Evolutionary conservation across 176 grass and related monocot genomes (phyloP).

Genomic region (Juncus inflexus): DNA sequence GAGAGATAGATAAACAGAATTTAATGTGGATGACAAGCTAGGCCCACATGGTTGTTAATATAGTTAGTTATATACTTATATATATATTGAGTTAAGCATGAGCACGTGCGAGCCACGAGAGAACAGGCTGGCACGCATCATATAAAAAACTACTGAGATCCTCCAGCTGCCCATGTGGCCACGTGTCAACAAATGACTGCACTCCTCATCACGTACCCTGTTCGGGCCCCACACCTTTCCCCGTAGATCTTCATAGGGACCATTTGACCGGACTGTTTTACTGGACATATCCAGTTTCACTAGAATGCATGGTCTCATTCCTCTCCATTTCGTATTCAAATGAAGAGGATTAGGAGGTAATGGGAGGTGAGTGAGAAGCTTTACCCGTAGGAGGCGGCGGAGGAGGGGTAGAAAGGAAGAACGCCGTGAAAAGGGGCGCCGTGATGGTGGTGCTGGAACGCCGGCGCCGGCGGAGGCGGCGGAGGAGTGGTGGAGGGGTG

Average conservation of each 20-base stretch:
- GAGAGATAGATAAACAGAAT: too few species aligned
- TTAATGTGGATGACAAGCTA: too few species aligned
- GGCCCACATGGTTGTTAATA: neutral
- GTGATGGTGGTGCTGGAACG: conserved; percentile 52
- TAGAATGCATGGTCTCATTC: neutral
- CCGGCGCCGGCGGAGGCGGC: conserved; percentile 32
- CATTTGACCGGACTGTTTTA: neutral
- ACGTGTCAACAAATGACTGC: conserved; percentile 25
- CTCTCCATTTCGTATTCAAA: neutral
- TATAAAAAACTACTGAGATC: conserved; percentile 54
- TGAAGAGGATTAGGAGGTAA: neutral
- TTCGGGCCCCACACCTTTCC: conserved; percentile 22
- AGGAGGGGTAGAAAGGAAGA: conserved; percentile 68
- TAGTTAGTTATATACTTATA: conserved; percentile 32
- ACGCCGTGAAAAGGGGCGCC: conserved; percentile 67
- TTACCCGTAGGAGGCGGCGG: conserved; percentile 81
- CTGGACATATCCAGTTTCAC: conserved; percentile 4
- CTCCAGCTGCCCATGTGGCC: conserved; percentile 39
- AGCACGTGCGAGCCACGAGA: conserved; percentile 61
- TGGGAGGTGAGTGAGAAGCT: neutral
- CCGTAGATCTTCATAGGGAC: conserved; percentile 9
- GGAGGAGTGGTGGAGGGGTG: conserved; percentile 57
- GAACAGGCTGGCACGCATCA: conserved; percentile 47
- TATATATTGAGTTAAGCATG: conserved; percentile 31
- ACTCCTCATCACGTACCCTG: conserved; percentile 10